These are phyloP conservation scores for Citropsis articulata DNA, from an alignment of 345 rosid genomes.

Conservation along the genomic window DNA sequence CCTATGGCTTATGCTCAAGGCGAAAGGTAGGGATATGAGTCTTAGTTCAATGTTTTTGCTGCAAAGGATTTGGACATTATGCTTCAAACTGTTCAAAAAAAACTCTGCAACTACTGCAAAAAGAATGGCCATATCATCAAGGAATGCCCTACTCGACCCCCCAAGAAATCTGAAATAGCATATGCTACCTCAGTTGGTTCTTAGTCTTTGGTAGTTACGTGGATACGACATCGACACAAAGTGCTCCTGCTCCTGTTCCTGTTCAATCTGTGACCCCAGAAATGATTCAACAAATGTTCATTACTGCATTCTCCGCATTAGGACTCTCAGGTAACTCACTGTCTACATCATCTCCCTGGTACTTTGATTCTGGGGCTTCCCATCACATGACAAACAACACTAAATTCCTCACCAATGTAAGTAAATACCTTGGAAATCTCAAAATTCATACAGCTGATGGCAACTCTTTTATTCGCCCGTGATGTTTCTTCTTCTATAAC, in stretches of 20 bases:
- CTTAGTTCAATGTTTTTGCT: neutral
- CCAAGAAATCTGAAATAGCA: neutral
- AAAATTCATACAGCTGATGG: constrained; percentile 1
- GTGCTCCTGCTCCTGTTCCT: neutral
- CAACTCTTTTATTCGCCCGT: neutral
- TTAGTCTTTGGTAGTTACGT: neutral
- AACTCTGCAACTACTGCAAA: neutral
- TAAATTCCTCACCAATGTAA: neutral
- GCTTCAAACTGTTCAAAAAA: neutral
- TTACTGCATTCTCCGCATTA: constrained; percentile 7
- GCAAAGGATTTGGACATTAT: neutral
- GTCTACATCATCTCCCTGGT: neutral
- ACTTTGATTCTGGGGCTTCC: neutral
- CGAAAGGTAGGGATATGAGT: neutral
- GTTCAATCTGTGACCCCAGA: neutral
- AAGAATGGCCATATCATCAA: neutral
- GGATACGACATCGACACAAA: too few relatives aligned
- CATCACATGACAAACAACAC: constrained; percentile 4
- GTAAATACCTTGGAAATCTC: neutral
- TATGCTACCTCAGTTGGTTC: neutral
- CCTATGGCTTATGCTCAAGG: neutral
- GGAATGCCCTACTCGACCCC: neutral
- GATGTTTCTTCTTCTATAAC: neutral
- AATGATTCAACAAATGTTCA: constrained; percentile 17
- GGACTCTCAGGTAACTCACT: neutral